Base-by-base conservation (phyloP, 371 early-diverging fungal species). In the Mitosporidium daphniae region DNA sequence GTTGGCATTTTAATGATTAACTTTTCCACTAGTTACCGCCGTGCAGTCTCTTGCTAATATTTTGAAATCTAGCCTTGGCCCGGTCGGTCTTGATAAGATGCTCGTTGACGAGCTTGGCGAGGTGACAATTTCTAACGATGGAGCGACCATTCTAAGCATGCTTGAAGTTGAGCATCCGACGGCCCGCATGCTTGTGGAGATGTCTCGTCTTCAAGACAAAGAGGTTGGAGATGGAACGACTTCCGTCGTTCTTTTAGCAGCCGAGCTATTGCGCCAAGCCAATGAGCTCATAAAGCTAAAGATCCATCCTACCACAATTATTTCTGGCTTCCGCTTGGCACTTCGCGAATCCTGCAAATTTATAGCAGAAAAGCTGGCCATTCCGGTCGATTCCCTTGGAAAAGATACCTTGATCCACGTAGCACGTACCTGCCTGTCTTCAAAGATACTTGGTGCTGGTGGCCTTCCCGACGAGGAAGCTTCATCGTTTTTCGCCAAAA, bases 221-320 rank as follows among this genome's bases (percentile, higher is more conserved):
- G 93, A 95, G 51, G 95, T 95, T 3, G 99, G 99, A 10, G 99
- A 99, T 42, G 99, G 99, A 19, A 99, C 99, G 12, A 99, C 99
- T 0, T 72, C 80, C 16, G 97, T 99, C n/a, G 97, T 95, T 21
- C 61, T 99, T 25, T 66, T 99, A 33, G 97, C 97, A 8, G 74
- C 86, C 23, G 82, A 80, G 44, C 54, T 99, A 26, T 60, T 99
- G 38, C 63, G 70, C 35, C 59, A 82, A 31, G 97, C 95, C 36
- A 73, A 77, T 38, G 77, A 80, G 30, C 51, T 89, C 27, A 78
- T 97, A 23, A 73, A 82, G 50, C 72, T 75, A 49, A 82, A 78
- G 38, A 78, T 95, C 43, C 93, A 89, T 47, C 84, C 98, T 3
- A 80, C 86, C 18, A 77, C 78, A 21, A 80, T 99, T 45, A 86